phyloP scores from a whole-genome alignment of 2,329 filamentous ascomycete genomes.

The Colletotrichum liaoningense region DNA sequence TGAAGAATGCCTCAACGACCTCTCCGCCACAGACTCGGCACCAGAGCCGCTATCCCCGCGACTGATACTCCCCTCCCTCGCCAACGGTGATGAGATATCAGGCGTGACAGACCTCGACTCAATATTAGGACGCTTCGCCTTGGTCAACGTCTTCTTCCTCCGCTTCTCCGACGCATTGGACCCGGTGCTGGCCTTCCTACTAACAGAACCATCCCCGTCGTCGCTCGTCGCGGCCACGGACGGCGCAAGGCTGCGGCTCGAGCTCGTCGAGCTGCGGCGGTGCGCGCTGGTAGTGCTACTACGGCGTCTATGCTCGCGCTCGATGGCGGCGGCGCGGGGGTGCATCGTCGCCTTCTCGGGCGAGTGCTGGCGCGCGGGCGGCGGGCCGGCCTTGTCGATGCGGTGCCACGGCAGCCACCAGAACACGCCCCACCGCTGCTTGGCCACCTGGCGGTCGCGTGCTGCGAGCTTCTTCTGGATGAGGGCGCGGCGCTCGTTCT shows the following conservation, averaged over 20 bases:
- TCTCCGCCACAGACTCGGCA: conserved; percentile 20
- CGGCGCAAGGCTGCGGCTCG: conserved; percentile 62
- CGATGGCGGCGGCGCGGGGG: conserved; percentile 54
- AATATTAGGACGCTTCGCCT: conserved; percentile 55
- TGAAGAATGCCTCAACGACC: conserved; percentile 31
- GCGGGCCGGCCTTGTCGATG: conserved; percentile 43
- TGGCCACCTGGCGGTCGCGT: conserved; percentile 75
- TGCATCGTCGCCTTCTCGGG: conserved; percentile 51
- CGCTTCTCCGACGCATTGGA: conserved; percentile 61
- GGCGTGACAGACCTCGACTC: conserved; percentile 67
- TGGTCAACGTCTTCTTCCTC: conserved; percentile 60
- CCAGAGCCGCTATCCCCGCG: conserved; percentile 31
- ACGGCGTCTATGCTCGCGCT: conserved; percentile 60
- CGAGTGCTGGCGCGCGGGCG: conserved; percentile 44
- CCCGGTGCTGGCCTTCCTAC: conserved; percentile 59
- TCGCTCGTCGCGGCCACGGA: conserved; percentile 49
- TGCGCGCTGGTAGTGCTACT: conserved; percentile 56
- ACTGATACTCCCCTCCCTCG: conserved; percentile 57
- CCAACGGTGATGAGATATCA: conserved; percentile 65
- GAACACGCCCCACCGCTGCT: conserved; percentile 77
- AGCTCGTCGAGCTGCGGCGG: conserved; percentile 63
- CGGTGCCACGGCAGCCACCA: conserved; percentile 85
- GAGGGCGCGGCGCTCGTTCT: conserved; percentile 87
- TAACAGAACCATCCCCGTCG: conserved; percentile 50
- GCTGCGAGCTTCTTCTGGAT: conserved; percentile 77